Evolutionary conservation across 108 stramenopile species (phyloP).

Genomic region (Nitzschia sp.): DNA sequence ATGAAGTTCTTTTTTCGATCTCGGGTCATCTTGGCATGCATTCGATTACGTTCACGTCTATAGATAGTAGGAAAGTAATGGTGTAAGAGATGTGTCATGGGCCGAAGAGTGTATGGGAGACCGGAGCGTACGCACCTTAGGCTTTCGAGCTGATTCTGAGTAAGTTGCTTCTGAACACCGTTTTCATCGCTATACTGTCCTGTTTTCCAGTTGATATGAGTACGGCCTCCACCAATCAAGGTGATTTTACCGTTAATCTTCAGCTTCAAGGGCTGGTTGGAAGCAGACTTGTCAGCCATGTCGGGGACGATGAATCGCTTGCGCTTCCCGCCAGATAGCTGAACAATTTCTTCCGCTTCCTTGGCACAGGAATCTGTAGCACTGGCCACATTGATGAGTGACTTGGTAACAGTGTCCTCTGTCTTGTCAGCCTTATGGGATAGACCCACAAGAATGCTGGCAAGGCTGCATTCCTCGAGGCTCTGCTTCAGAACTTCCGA

Average conservation of each 20-base stretch:
- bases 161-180: slow-evolving; percentile 56
- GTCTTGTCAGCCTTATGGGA: slow-evolving; percentile 23
- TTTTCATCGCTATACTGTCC: slow-evolving; percentile 71
- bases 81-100: not conserved
- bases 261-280: slow-evolving; percentile 44
- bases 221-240: slow-evolving; percentile 58
- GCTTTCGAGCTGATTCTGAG: slow-evolving; percentile 58
- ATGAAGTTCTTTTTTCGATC: slow-evolving; percentile 90
- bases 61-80: slow-evolving; percentile 1
- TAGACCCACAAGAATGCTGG: slow-evolving; percentile 78
- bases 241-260: slow-evolving; percentile 63
- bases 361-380: not conserved
- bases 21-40: slow-evolving; percentile 95
- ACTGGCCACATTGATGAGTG: not conserved
- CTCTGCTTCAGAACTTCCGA: slow-evolving; percentile 65
- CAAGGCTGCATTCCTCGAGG: slow-evolving; percentile 84
- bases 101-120: not conserved
- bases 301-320: slow-evolving; percentile 68
- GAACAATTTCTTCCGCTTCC: slow-evolving; percentile 21
- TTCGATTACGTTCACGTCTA: slow-evolving; percentile 93
- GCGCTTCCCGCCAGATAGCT: slow-evolving; percentile 56
- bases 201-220: slow-evolving; percentile 86
- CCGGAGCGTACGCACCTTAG: slow-evolving; percentile 59
- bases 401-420: slow-evolving; percentile 22
- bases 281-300: slow-evolving; percentile 20